Evolutionary conservation across 441 rosid genomes (phyloP).

Genomic region (Gossypium aridum): DNA sequence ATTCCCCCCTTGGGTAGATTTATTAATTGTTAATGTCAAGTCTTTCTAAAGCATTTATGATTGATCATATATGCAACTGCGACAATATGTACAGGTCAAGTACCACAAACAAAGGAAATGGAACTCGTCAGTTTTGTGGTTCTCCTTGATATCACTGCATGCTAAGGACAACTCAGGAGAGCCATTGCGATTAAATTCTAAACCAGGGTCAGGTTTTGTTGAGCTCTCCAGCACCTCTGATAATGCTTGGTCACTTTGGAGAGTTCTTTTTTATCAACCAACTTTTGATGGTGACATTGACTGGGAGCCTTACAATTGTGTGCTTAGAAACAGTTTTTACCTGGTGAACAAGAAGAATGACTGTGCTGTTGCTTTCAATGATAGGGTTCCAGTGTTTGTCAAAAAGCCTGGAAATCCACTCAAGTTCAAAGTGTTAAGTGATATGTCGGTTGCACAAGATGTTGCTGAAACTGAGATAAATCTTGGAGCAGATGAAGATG

Average conservation of each 20-base stretch:
- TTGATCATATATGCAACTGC: not conserved
- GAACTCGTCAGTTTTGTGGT: slow-evolving; percentile 76
- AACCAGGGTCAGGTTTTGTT: slow-evolving; percentile 65
- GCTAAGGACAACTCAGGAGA: slow-evolving; percentile 68
- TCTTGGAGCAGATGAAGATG: slow-evolving; percentile 25
- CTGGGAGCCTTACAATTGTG: slow-evolving; percentile 58
- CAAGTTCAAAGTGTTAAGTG: slow-evolving; percentile 73
- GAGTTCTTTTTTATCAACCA: slow-evolving; percentile 42
- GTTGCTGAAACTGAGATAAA: slow-evolving; percentile 20
- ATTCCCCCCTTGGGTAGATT: not conserved
- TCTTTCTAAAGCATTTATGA: not conserved
- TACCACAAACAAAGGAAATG: slow-evolving; percentile 58
- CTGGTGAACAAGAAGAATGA: slow-evolving; percentile 83
- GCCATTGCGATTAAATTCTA: slow-evolving; percentile 62
- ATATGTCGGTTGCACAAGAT: slow-evolving; percentile 26
- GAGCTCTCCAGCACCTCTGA: slow-evolving; percentile 59
- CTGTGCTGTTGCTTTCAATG: slow-evolving; percentile 68
- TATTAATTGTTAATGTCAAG: not conserved
- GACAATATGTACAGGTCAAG: slow-evolving; percentile 52
- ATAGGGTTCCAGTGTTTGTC: slow-evolving; percentile 83
- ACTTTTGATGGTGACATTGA: slow-evolving; percentile 49
- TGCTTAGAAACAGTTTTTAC: slow-evolving; percentile 61
- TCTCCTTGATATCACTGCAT: slow-evolving; percentile 77
- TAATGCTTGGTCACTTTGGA: slow-evolving; percentile 63
- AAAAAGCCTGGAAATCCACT: slow-evolving; percentile 90